Evolutionary conservation across 352 stramenopile genomes (phyloP).

Genomic region (Globisporangium nagaii): DNA sequence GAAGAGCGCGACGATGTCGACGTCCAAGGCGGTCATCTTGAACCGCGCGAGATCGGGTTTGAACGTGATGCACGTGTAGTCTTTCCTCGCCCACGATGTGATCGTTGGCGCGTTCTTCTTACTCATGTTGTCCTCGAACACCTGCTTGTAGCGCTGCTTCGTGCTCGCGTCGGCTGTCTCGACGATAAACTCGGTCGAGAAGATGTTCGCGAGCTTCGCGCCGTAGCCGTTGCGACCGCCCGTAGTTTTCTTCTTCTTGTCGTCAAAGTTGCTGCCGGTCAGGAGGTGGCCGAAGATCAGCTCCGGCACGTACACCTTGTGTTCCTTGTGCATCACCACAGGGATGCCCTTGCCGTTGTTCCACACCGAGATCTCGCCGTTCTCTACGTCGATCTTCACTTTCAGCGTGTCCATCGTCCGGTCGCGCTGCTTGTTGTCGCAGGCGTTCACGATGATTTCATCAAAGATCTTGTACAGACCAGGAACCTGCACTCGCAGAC

Average conservation of each 20-base stretch:
- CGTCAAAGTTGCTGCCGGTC: slow-evolving; percentile 98
- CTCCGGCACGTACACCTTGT: slow-evolving; percentile 97
- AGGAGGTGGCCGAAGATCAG: slow-evolving; percentile 98
- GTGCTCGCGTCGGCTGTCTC: slow-evolving; percentile 94
- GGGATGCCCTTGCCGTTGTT: slow-evolving; percentile 99
- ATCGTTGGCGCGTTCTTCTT: slow-evolving; percentile 86
- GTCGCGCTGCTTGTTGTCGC: slow-evolving; percentile 99
- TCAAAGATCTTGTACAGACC: slow-evolving; percentile 99
- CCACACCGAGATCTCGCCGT: slow-evolving; percentile 93
- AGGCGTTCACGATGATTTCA: slow-evolving; percentile 99
- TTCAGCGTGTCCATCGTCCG: slow-evolving; percentile 92
- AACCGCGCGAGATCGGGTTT: slow-evolving; percentile 93
- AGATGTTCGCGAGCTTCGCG: slow-evolving; percentile 99
- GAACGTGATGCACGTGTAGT: slow-evolving; percentile 97
- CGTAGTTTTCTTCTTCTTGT: slow-evolving; percentile 93
- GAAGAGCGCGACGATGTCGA: slow-evolving; percentile 94
- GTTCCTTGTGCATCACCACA: slow-evolving; percentile 94
- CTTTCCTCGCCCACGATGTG: slow-evolving; percentile 70
- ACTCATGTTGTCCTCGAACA: slow-evolving; percentile 93
- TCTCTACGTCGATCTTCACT: slow-evolving; percentile 91
- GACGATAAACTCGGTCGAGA: slow-evolving; percentile 98
- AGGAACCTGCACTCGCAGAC: slow-evolving; percentile 76
- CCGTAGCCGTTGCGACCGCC: slow-evolving; percentile 97
- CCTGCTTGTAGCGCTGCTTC: slow-evolving; percentile 92
- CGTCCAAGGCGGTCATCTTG: slow-evolving; percentile 88